phyloP scores from a whole-genome alignment of 352 stramenopile species.

The Globisporangium abappressorium region DNA sequence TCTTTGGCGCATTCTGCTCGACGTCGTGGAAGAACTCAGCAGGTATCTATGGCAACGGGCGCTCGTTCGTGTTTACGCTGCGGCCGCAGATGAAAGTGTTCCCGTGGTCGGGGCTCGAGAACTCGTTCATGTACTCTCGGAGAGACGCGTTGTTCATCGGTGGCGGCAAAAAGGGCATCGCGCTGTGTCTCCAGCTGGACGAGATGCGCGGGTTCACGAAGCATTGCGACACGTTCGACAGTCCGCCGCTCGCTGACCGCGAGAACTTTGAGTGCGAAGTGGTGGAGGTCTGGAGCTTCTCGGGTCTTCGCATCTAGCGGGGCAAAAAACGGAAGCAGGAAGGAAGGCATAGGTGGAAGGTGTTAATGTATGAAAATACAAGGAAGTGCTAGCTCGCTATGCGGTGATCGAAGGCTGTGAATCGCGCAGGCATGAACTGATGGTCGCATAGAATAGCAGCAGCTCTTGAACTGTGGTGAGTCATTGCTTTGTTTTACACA shows the following conservation, averaged over 20 bases:
- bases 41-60: conserved; percentile 70
- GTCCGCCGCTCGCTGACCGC: conserved; percentile 40
- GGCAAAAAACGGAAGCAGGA: background rate
- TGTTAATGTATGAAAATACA: background rate
- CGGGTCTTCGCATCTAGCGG: conserved; percentile 52
- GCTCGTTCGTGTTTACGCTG: conserved; percentile 74
- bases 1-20: conserved; percentile 75
- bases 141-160: conserved; percentile 60
- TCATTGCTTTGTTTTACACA: background rate
- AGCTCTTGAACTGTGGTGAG: background rate
- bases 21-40: conserved; percentile 54
- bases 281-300: conserved; percentile 74
- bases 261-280: conserved; percentile 60
- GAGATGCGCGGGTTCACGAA: conserved; percentile 69
- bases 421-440: background rate
- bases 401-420: background rate
- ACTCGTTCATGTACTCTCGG: conserved; percentile 68
- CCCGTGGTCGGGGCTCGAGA: conserved; percentile 60
- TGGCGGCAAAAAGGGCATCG: conserved; percentile 63
- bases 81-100: conserved; percentile 52
- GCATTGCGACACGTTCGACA: conserved; percentile 64
- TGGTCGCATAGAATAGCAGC: background rate
- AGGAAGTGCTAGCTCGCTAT: background rate
- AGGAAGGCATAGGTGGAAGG: background rate
- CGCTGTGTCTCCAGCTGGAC: conserved; percentile 67